Conservation (phyloP, 148 eudicot genomes). For the Spergularia marina region DNA sequence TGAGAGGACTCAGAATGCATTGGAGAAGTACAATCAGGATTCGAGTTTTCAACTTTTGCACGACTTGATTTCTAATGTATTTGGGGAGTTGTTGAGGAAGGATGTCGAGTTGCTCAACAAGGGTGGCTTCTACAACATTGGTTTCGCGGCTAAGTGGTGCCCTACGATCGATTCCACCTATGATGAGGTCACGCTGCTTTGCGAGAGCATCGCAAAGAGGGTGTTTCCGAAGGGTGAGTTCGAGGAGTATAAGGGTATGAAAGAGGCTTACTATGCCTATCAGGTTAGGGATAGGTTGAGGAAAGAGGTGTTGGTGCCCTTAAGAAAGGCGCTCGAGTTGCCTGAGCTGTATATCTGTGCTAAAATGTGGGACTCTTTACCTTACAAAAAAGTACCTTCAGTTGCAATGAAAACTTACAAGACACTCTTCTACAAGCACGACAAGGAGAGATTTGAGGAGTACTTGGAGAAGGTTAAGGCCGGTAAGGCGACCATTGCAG, state of each 20-base stretch:
- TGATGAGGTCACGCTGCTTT: slow-evolving; percentile 20
- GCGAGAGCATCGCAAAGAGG: slow-evolving; percentile 23
- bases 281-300: slow-evolving; percentile 42
- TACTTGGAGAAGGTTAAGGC: slow-evolving; percentile 39
- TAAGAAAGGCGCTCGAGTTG: slow-evolving; percentile 36
- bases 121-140: slow-evolving; percentile 11
- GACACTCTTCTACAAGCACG: slow-evolving; percentile 27
- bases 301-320: slow-evolving; percentile 54
- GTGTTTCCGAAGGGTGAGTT: slow-evolving; percentile 29
- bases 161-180: slow-evolving; percentile 19
- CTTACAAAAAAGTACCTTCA: slow-evolving; percentile 44
- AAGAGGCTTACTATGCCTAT: slow-evolving; percentile 43
- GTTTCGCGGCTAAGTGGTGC: slow-evolving; percentile 18
- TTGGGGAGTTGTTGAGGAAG: slow-evolving; percentile 13
- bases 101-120: slow-evolving; percentile 7
- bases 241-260: slow-evolving; percentile 33
- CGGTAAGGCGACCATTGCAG: slow-evolving; percentile 48
- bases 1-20: slow-evolving; percentile 1
- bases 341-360: slow-evolving; percentile 50
- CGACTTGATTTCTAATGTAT: slow-evolving; percentile 11
- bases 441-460: slow-evolving; percentile 31
- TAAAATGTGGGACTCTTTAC: slow-evolving; percentile 35
- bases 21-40: slow-evolving; percentile 12
- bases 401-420: slow-evolving; percentile 49
- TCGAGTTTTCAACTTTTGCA: not conserved